Evolutionary conservation across 164 flowering plant genomes (phyloP), one percentile per base, ranked within the genome.

Genomic region (Annona squamosa): DNA sequence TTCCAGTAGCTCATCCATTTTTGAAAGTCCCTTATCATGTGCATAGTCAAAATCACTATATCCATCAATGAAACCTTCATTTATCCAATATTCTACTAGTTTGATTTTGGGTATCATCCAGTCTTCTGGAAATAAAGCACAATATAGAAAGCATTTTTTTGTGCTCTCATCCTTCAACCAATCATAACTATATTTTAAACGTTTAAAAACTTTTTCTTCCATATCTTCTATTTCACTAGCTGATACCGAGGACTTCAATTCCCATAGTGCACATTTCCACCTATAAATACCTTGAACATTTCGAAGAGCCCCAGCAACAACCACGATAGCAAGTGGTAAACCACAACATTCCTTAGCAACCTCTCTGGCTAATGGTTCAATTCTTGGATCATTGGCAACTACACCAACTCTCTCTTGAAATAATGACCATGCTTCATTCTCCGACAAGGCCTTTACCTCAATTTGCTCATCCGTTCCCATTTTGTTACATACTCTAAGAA

Each of bases 121-220:
- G 37, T 71, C 65, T 43, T 71, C 72, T 1, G 72, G 72, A 42
- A 56, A 71, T 5, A 71, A 3, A 41, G 72, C 64, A 42, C 26
- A 9, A 71, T 71, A 69, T 9, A 69, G 59, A 43, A 71, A 71
- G 37, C 64, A 48, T 13, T 65, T 72, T 48, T 48, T 72, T 16
- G 13, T 7, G 17, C n/a, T 72, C 4, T 43, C 52, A 44, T 71
- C 48, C 45, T 17, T 4, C n/a, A 71, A 43, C 4, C 48, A 41
- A 13, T 61, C 66, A 61, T 12, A 71, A 61, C 73, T 71, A 44
- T 42, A 70, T 56, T 41, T 70, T 61, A 70, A 56, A 5, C 46
- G 17, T 10, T n/a, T 16, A 59, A 71, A 71, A 7, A 71, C 72
- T 59, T 59, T 10, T 42, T 71, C 72, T 57, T 71, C 72, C 64